These are phyloP conservation scores for Epichloe gansuensis DNA, from an alignment of 2,329 filamentous ascomycete genomes.

Conservation along the genomic window DNA sequence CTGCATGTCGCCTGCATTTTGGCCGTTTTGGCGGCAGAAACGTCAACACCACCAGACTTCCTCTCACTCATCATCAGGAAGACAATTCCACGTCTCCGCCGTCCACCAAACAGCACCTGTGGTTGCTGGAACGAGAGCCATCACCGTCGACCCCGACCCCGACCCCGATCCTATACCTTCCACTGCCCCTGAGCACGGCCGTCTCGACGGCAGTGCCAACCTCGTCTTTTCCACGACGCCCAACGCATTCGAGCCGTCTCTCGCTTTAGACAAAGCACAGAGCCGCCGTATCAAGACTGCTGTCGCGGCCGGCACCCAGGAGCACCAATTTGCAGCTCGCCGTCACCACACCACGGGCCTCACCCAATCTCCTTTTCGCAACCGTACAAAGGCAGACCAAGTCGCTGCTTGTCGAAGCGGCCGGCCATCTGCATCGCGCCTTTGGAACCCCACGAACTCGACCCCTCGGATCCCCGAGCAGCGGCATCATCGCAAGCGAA, in stretches of 20 bases:
- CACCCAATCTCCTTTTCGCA: constrained; percentile 28
- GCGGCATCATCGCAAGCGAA: constrained; percentile 23
- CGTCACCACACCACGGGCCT: not conserved
- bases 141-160: not conserved
- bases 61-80: not conserved
- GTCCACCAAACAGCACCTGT: not conserved
- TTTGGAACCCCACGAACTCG: constrained; percentile 50
- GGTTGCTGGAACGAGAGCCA: too few species aligned
- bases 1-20: constrained; percentile 1
- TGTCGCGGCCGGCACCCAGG: not conserved
- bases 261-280: constrained; percentile 14
- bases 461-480: constrained; percentile 31
- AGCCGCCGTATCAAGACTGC: constrained; percentile 15
- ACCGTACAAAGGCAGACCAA: constrained; percentile 18
- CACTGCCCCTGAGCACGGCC: constrained; percentile 25
- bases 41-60: not conserved
- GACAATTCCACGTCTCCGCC: not conserved
- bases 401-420: constrained; percentile 19
- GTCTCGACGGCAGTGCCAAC: constrained; percentile 32
- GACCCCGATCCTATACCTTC: not conserved
- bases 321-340: not conserved
- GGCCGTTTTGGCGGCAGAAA: constrained; percentile 4
- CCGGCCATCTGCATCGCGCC: constrained; percentile 34
- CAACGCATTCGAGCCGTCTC: constrained; percentile 22
- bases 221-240: constrained; percentile 35